Evolutionary conservation across 306 rosid genomes (phyloP).

Genomic region (Crataegus laevigata): DNA sequence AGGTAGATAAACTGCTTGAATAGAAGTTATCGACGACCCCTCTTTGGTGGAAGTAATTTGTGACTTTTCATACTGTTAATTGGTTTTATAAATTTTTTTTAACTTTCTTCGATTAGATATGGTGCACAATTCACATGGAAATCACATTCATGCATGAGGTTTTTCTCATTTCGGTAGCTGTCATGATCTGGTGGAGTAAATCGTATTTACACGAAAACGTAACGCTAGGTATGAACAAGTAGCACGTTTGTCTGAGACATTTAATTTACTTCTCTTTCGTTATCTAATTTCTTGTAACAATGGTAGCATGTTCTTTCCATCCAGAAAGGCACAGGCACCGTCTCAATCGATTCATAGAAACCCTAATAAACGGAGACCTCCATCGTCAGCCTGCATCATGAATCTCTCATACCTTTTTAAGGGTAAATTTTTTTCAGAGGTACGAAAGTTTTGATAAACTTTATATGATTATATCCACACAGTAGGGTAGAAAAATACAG

Average conservation of each 20-base stretch:
- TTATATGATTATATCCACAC: background rate
- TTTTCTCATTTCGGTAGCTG: too few relatives aligned
- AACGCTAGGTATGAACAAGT: background rate
- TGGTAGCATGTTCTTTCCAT: background rate
- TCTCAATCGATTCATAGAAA: background rate
- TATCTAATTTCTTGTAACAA: background rate
- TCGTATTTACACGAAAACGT: background rate
- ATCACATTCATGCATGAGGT: background rate
- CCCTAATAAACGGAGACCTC: background rate
- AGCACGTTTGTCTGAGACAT: background rate
- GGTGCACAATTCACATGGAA: background rate
- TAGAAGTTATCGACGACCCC: too few relatives aligned
- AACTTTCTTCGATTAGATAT: too few relatives aligned
- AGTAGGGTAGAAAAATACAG: slow-evolving; percentile 25
- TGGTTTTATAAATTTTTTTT: too few relatives aligned
- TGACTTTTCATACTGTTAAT: too few relatives aligned
- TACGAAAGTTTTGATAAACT: slow-evolving; percentile 1
- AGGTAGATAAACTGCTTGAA: too few relatives aligned
- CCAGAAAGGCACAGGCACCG: background rate
- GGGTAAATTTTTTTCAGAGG: background rate
- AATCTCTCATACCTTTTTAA: background rate
- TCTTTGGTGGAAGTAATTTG: too few relatives aligned
- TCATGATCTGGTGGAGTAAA: background rate
- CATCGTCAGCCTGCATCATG: background rate
- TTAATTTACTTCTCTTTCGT: background rate